These are phyloP conservation scores for Magnusiomyces paraingens DNA, from an alignment of 1,139 yeast species.

Conservation along the genomic window DNA sequence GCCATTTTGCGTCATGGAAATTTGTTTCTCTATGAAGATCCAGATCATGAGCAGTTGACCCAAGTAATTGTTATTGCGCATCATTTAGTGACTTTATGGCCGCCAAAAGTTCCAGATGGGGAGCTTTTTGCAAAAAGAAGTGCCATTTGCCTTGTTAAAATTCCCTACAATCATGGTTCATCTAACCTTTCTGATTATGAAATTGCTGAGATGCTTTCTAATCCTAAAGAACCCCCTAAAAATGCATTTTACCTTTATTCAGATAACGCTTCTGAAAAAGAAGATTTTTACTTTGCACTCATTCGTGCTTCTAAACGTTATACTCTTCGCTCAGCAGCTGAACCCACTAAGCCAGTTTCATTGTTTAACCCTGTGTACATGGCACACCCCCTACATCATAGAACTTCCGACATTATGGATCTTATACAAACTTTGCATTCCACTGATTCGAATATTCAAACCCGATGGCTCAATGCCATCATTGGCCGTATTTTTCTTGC, in stretches of 20 bases:
- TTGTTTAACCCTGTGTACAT: constrained; percentile 41
- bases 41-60: constrained; percentile 56
- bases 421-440: constrained; percentile 73
- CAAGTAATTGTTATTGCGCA: constrained; percentile 75
- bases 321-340: constrained; percentile 9
- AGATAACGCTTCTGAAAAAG: constrained; percentile 74
- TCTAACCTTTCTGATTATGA: constrained; percentile 12
- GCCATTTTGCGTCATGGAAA: constrained; percentile 65
- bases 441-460: constrained; percentile 73
- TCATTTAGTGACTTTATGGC: constrained; percentile 80
- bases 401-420: constrained; percentile 63
- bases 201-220: constrained; percentile 17
- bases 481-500: constrained; percentile 76
- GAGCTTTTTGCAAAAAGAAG: constrained; percentile 72
- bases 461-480: constrained; percentile 87
- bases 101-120: constrained; percentile 62
- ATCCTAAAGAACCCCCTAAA: constrained; percentile 39
- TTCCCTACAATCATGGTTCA: constrained; percentile 13
- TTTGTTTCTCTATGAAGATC: constrained; percentile 69
- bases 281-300: constrained; percentile 85
- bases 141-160: constrained; percentile 56
- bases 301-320: constrained; percentile 60
- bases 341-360: constrained; percentile 15
- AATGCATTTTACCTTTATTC: constrained; percentile 66
- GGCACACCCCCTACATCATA: constrained; percentile 70